Conservation (phyloP, 2,329 filamentous ascomycete species). For the Scleromitrula shiraiana region DNA sequence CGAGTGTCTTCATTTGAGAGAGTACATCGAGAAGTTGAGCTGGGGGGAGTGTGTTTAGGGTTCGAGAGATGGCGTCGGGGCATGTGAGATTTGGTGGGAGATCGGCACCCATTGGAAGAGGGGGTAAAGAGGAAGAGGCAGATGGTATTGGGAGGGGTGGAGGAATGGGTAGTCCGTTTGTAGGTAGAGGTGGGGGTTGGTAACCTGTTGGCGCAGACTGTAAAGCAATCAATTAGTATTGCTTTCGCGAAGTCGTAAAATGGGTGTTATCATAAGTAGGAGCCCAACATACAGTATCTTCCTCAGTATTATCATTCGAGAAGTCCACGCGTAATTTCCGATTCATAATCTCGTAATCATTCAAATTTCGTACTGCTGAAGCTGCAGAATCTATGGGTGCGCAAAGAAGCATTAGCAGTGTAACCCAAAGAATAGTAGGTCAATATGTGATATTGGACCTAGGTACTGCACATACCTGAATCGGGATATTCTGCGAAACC, state of each 20-base stretch:
- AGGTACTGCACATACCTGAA: slow-evolving; percentile 48
- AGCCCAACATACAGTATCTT: slow-evolving; percentile 36
- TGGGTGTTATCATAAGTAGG: neutral
- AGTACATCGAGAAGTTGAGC: slow-evolving; percentile 89
- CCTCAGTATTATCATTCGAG: slow-evolving; percentile 74
- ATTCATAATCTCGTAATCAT: slow-evolving; percentile 92
- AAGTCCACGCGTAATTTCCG: slow-evolving; percentile 93
- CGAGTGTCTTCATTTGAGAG: slow-evolving; percentile 86
- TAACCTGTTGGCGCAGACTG: slow-evolving; percentile 7
- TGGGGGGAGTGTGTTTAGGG: slow-evolving; percentile 76
- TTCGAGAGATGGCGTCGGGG: slow-evolving; percentile 86
- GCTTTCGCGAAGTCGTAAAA: neutral
- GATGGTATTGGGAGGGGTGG: slow-evolving; percentile 8
- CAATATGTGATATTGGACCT: slow-evolving; percentile 3
- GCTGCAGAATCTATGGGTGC: slow-evolving; percentile 63
- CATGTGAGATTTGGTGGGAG: slow-evolving; percentile 75
- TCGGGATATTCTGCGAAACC: slow-evolving; percentile 96
- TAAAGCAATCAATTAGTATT: neutral
- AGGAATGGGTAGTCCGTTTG: slow-evolving; percentile 14
- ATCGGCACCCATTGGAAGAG: slow-evolving; percentile 77
- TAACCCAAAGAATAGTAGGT: neutral
- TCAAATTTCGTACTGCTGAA: slow-evolving; percentile 88
- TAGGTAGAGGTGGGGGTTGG: slow-evolving; percentile 10
- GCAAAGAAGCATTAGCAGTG: slow-evolving; percentile 3
- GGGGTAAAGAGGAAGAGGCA: slow-evolving; percentile 56